These are phyloP conservation scores for Penicillium sp. DNA, from an alignment of 2,329 filamentous ascomycete genomes.

Conservation along the genomic window DNA sequence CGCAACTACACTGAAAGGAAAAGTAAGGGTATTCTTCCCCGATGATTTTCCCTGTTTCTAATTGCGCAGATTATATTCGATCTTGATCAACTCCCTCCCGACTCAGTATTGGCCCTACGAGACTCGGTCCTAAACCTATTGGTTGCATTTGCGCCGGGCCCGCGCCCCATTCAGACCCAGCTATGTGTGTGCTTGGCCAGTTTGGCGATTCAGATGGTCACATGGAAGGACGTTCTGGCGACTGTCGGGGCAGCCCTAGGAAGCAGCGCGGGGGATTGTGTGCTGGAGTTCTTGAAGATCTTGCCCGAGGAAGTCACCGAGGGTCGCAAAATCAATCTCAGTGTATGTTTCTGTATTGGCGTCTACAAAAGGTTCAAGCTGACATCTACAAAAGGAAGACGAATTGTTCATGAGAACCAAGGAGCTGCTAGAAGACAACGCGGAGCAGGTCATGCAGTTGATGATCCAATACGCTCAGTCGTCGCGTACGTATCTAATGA, in stretches of 20 bases:
- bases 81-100: constrained; percentile 78
- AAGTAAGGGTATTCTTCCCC: constrained; percentile 59
- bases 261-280: constrained; percentile 71
- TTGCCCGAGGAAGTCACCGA: constrained; percentile 98
- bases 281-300: constrained; percentile 94
- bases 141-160: constrained; percentile 76
- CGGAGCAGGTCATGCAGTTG: constrained; percentile 79
- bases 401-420: constrained; percentile 81
- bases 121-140: constrained; percentile 80
- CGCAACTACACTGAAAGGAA: constrained; percentile 94
- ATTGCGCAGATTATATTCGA: constrained; percentile 85
- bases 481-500: constrained; percentile 60
- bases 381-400: constrained; percentile 70
- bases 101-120: constrained; percentile 73
- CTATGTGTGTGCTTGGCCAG: constrained; percentile 93
- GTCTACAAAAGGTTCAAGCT: constrained; percentile 1
- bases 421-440: constrained; percentile 88
- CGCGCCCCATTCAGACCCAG: constrained; percentile 81
- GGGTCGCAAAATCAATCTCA: constrained; percentile 98
- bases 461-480: constrained; percentile 90
- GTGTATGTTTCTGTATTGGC: constrained; percentile 69
- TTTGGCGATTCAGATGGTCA: constrained; percentile 91
- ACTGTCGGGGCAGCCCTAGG: constrained; percentile 76
- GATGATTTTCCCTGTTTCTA: constrained; percentile 19
- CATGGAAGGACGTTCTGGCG: constrained; percentile 89